Base-by-base conservation (phyloP, 768 basidiomycete species). In the Lyophyllum shimeji region DNA sequence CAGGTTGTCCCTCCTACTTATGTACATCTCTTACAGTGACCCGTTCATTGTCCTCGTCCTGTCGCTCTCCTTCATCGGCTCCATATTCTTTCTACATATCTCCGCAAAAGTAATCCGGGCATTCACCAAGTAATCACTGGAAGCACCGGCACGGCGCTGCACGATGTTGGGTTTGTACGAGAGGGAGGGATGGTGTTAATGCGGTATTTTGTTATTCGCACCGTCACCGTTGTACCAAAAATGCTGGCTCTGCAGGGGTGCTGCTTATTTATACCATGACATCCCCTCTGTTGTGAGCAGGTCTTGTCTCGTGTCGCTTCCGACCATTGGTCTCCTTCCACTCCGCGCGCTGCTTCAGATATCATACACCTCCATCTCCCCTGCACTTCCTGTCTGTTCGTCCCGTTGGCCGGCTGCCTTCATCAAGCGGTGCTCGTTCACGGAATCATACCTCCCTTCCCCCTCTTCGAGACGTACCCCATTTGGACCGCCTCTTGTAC, bases 81-180 rank as follows among this genome's bases (percentile, higher is more conserved):
- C 94, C 55, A 96, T 97, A 70, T 97, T 98, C 85, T 97, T 96
- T 87, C 89, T 97, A 40, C 95, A 98, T 72, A 96, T 97, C 70
- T 89, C 93, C 43, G 93, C 95, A 63, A 96, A 96, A 77, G 80
- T 96, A 71, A 92, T 96, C 71, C 87, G 91, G 60, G 84, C 86
- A 45, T 93, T 96, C 73, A 88, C 91, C 61, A 94, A 93, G 73
- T 95, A 80, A 75, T 61, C n/a, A n/a, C n/a, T 27, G 31, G 23
- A 31, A 29, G 21, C 57, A 40, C 46, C 37, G 45, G 11, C 43
- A 47, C 31, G 46, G 51, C n/a, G n/a, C n/a, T n/a, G n/a, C n/a
- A 54, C 29, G 39, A 23, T 24, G 55, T 27, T 45, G 52, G 52
- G 31, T 31, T 48, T 31, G 33, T 59, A 55, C 27, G 52, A 13